Evolutionary conservation across 73 alveolate species (phyloP).

Genomic region (Tetrahymena borealis): DNA sequence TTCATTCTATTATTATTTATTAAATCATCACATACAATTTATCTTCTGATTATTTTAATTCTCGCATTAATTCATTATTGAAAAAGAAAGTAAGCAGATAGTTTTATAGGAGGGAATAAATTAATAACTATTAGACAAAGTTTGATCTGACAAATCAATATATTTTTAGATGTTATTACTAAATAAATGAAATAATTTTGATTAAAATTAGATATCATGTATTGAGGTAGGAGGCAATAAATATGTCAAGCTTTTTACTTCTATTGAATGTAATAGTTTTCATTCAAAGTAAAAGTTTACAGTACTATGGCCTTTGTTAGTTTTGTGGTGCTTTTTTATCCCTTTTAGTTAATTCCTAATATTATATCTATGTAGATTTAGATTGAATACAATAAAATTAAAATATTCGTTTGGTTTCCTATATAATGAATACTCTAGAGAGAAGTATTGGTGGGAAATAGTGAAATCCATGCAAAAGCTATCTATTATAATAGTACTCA

Average conservation of each 20-base stretch:
- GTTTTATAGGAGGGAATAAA: too few relatives aligned
- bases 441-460: neutral
- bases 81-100: too few relatives aligned
- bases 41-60: too few relatives aligned
- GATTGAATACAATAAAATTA: neutral
- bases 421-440: neutral
- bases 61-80: too few relatives aligned
- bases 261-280: neutral
- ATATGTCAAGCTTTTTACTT: neutral
- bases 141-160: too few relatives aligned
- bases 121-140: too few relatives aligned
- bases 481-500: neutral
- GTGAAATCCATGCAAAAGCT: neutral
- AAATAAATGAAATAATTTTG: too few relatives aligned
- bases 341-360: neutral
- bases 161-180: too few relatives aligned
- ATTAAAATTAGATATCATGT: neutral
- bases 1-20: neutral
- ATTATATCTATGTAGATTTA: neutral
- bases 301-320: neutral
- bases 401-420: neutral
- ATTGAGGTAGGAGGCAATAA: neutral
- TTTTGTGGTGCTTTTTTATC: neutral
- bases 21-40: neutral
- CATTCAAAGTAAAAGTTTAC: neutral